Base-by-base conservation (phyloP, 2,329 filamentous ascomycete genomes). In the Penicillium sp. region DNA sequence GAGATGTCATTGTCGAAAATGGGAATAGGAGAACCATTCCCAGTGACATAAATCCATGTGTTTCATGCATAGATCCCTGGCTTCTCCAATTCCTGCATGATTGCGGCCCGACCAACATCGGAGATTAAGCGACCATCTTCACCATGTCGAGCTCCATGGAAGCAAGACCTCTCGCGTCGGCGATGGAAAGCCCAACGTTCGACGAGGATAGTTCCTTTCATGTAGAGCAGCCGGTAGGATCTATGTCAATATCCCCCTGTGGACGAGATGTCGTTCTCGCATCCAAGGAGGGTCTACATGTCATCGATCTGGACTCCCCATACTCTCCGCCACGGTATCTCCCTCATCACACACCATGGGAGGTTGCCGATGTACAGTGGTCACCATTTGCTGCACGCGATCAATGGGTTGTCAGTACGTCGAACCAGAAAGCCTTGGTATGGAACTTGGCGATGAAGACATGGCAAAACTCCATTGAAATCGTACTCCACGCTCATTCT, bases 311-410 rank as follows among this genome's bases (percentile, higher is more conserved):
- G 44, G 92, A 97, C 75, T 92, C 87, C 10, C 91, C 91, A 1
- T 94, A 92, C 70, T 94, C 89, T 56, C 88, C 89, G 9, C 93
- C 93, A 16, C 88, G 92, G 16, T 88, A 92, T 66, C 82, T 97
- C 63, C 89, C 89, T 58, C 91, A 96, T 74, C 89, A 91, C 52
- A 87, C 91, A 42, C 89, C 91, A n/a, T 97, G 92, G 91, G 86
- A 96, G 48, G 92, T 96, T 5, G 92, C 93, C 10, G 93, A 97
- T 73, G 92, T 96, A 29, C 93, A 97, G 74, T 97, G 93, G 93
- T 96, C 91, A 10, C 93, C 93, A 1, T 96, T 97, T 71, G 90
- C 92, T 11, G 86, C 84, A 18, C 85, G 92, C 45, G 90, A 96
- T 71, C 92, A 92, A 67, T 97, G 93, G 92, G 89, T 97, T 16